Base-by-base conservation (phyloP, 2,329 filamentous ascomycete species). In the Ascochyta lentis region DNA sequence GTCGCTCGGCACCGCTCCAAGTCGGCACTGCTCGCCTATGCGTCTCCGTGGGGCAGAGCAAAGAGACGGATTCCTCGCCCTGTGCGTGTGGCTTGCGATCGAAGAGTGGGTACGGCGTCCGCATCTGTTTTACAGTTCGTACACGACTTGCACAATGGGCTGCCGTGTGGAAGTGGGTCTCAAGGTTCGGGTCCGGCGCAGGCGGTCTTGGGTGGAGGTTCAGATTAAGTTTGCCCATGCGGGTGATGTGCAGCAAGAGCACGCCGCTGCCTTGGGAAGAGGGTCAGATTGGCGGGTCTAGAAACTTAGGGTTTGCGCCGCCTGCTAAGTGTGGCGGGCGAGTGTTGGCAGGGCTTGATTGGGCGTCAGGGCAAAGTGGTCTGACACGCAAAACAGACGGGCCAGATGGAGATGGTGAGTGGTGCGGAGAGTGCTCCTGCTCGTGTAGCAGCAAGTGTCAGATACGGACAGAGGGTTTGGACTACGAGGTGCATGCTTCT, bases 141-240 rank as follows among this genome's bases (percentile, higher is more conserved):
- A 3, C 6, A 16, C 6, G n/a, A 33, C 13, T 10, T 12, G 10
- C 31, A 15, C 13, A 13, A 12, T 12, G 12, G 10, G 31, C 31
- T 12, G 23, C 22, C 4, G 27, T 10, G 19, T 24, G 29, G n/a
- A 34, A 34, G 43, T 16, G 29, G 42, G 15, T 42, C 33, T 44
- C 23, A 56, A 51, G 33, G 38, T 46, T 49, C 40, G 29, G 44
- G 39, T 24, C 42, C 47, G 50, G 56, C 39, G 23, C n/a, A 13
- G 13, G 37, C 39, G 23, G 38, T 33, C 12, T 33, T 27, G 35
- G 44, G 45, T 43, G 34, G 56, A 49, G 26, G 51, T 56, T 34
- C 45, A 56, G 49, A 59, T 56, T 53, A 56, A 38, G 56, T 59
- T 59, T 56, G 44, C 24, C n/a, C 4, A 29, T 24, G 52, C 52